phyloP scores from a whole-genome alignment of 164 flowering plant genomes.

The Vitis rupestris region DNA sequence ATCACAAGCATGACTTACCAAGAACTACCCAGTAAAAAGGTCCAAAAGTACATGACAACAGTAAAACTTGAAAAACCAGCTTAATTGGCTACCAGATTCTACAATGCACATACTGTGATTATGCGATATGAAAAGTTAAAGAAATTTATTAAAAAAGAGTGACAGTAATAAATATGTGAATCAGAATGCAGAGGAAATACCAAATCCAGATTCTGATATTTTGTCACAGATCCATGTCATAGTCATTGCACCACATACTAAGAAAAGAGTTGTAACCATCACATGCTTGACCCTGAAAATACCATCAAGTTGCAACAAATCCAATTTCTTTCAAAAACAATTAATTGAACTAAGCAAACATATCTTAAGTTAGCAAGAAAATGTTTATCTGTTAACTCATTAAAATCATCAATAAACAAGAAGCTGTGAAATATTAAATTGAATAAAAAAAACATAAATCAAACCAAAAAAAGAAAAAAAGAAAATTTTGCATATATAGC shows the following conservation, averaged over 20 bases:
- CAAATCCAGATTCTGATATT: conserved; percentile 94
- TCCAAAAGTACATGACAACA: neutral
- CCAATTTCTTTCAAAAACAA: conserved; percentile 1
- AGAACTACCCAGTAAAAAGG: neutral
- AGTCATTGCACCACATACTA: conserved; percentile 94
- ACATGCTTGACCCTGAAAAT: conserved; percentile 84
- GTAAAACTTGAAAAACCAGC: neutral
- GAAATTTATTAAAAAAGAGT: too few relatives aligned
- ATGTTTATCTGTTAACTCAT: neutral
- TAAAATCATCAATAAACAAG: neutral
- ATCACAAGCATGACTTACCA: neutral
- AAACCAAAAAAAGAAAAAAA: neutral
- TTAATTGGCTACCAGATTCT: neutral
- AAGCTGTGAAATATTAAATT: neutral
- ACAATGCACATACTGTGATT: neutral
- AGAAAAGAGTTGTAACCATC: conserved; percentile 60
- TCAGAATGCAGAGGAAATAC: conserved; percentile 32
- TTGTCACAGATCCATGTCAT: conserved; percentile 94
- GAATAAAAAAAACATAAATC: neutral
- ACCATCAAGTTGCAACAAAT: conserved; percentile 5
- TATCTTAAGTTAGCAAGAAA: neutral
- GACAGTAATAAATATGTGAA: too few relatives aligned
- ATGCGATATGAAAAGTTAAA: neutral
- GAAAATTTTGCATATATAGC: neutral
- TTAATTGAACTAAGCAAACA: neutral